Evolutionary conservation across 805 yeast species (phyloP), one percentile per base, ranked within the genome.

Genomic region (Wickerhamiella qilinensis): DNA sequence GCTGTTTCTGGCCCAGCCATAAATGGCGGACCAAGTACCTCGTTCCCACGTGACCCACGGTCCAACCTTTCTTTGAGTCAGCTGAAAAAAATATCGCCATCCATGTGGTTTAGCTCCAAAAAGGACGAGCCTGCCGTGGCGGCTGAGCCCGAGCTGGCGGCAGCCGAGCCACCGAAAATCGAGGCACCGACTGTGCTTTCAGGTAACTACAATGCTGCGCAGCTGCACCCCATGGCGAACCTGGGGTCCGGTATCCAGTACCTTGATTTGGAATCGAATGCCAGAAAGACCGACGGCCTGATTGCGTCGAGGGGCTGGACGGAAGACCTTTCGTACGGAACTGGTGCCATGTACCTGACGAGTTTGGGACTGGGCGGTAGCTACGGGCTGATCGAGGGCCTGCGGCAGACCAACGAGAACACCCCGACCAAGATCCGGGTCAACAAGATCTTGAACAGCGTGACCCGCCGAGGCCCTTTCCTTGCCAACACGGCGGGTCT

Each of bases 261-360:
- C 56, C 63, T 91, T 48, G 94, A 88, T 50, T 67, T 91, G 45
- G 96, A 88, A 52, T 48, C 52, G 9, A 49, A 49, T 40, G 38
- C 47, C 24, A 30, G 36, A 24, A 39, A 37, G 31, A 73, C 93
- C 1, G 84, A 82, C 54, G 93, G 95, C 42, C 57, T 88, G 42
- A 71, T 91, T 46, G 95, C 98, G 20, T 80, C 93, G n/a, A 77
- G 96, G 64, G 94, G 93, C 50, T 91, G 95, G 93, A 72, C 85
- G 14, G 98, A 91, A 59, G 97, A 91, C 63, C 69, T 91, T 47
- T 85, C 96, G 70, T 91, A 91, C 60, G 98, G 98, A 50, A 80
- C 97, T 9, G 98, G 98, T 60, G 76, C 94, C 5, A 84, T 85
- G 38, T 91, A 91, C 57, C 68, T 91, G 48, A 50, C 80, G 24